phyloP scores from a whole-genome alignment of 192 early-diverging fungal species.

The Radiomyces spectabilis region DNA sequence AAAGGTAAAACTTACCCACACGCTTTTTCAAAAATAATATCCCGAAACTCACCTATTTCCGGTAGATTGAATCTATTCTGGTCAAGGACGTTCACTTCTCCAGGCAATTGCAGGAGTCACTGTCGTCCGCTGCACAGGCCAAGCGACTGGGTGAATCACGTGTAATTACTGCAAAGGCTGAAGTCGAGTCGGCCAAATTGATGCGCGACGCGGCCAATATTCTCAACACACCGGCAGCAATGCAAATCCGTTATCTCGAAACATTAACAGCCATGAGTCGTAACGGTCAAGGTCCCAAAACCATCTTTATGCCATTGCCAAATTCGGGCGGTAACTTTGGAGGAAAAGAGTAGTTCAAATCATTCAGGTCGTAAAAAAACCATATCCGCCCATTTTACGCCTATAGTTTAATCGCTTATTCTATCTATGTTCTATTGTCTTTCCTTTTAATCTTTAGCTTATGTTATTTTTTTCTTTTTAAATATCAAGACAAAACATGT shows the following conservation, averaged over 20 bases:
- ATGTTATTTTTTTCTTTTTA: background rate
- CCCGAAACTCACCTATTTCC: background rate
- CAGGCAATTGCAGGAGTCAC: conserved; percentile 70
- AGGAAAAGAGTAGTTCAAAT: too few relatives aligned
- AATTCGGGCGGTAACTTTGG: background rate
- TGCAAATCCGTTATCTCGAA: conserved; percentile 67
- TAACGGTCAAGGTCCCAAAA: conserved; percentile 56
- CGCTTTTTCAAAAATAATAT: background rate
- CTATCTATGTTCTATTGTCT: too few relatives aligned
- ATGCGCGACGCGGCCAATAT: conserved; percentile 91
- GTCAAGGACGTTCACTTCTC: conserved; percentile 83
- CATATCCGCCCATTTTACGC: too few relatives aligned
- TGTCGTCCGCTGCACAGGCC: conserved; percentile 83
- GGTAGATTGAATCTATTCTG: conserved; percentile 61
- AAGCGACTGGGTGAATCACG: conserved; percentile 82
- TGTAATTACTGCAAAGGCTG: conserved; percentile 83
- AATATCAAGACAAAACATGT: too few relatives aligned
- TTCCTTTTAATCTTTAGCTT: too few relatives aligned
- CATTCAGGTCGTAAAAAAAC: too few relatives aligned
- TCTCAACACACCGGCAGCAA: conserved; percentile 70
- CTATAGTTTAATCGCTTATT: too few relatives aligned
- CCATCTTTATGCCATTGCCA: conserved; percentile 58
- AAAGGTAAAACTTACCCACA: conserved; percentile 31
- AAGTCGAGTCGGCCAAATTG: conserved; percentile 80
- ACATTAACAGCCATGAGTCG: conserved; percentile 77